A percentile compares a stretch with the other conserved stretches of the same genome.
Evolutionary conservation across 441 rosid species (phyloP).

Genomic region (Euphorbia corollata): DNA sequence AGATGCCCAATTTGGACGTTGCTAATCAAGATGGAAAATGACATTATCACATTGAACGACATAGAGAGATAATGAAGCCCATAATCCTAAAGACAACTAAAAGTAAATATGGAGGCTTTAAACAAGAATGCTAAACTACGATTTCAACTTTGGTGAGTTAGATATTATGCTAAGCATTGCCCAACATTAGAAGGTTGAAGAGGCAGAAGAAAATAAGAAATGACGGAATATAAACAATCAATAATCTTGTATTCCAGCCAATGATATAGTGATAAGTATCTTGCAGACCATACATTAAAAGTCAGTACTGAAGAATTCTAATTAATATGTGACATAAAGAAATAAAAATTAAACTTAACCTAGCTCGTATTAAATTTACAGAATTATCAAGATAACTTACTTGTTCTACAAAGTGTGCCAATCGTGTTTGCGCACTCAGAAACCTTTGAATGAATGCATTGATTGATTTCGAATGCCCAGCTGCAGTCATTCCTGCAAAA

Average conservation of each 20-base stretch:
- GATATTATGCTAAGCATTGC: neutral
- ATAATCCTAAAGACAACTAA: neutral
- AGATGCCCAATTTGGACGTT: neutral
- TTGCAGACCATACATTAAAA: neutral
- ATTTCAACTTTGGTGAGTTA: neutral
- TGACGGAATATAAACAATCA: neutral
- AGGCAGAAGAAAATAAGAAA: neutral
- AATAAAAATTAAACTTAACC: neutral
- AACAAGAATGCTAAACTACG: constrained; percentile 2
- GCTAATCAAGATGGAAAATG: neutral
- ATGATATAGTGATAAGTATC: neutral
- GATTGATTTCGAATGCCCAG: constrained; percentile 71
- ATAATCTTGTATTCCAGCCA: neutral
- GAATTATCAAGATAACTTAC: constrained; percentile 34
- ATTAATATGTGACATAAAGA: neutral
- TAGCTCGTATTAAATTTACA: neutral
- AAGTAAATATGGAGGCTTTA: neutral
- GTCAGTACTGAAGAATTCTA: neutral
- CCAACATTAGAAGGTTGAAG: neutral
- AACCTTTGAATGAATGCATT: constrained; percentile 92
- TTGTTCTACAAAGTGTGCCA: constrained; percentile 88
- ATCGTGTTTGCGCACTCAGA: constrained; percentile 80
- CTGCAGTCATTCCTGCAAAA: constrained; percentile 75
- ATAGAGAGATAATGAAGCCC: neutral
- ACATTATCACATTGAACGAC: neutral